These are phyloP conservation scores for Dalbergia oliveri DNA, from an alignment of 306 rosid genomes.

Conservation along the genomic window DNA sequence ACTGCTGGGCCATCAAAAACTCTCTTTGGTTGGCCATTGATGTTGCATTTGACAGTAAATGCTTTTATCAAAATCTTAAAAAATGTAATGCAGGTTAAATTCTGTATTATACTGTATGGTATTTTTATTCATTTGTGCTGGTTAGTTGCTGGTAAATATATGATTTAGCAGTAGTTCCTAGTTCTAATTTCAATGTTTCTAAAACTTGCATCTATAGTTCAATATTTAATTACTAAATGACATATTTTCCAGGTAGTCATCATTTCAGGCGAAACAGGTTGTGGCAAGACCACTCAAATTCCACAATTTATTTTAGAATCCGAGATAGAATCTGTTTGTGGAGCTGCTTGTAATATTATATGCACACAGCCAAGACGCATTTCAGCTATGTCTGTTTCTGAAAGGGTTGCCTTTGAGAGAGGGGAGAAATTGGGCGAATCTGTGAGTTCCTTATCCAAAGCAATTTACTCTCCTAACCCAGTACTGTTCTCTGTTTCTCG, in stretches of 20 bases:
- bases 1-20: neutral
- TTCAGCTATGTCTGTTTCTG: constrained; percentile 97
- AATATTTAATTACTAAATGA: constrained; percentile 16
- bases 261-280: constrained; percentile 97
- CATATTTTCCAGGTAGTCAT: constrained; percentile 69
- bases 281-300: constrained; percentile 99
- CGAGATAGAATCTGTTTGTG: constrained; percentile 75
- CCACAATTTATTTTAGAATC: constrained; percentile 96
- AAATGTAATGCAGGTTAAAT: constrained; percentile 1
- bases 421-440: constrained; percentile 98
- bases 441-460: constrained; percentile 65
- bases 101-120: constrained; percentile 6
- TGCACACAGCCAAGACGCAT: constrained; percentile 98
- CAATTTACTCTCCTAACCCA: constrained; percentile 9
- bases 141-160: constrained; percentile 33
- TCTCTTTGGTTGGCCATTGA: neutral
- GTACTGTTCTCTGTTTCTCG: constrained; percentile 30
- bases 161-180: constrained; percentile 19
- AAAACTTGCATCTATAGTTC: constrained; percentile 22
- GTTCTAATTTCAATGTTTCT: constrained; percentile 11
- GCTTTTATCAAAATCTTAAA: neutral
- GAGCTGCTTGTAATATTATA: constrained; percentile 85
- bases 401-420: constrained; percentile 91
- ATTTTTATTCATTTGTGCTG: constrained; percentile 7
- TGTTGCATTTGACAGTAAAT: neutral